phyloP scores from a whole-genome alignment of 345 rosid species.

The Populus ilicifolia region DNA sequence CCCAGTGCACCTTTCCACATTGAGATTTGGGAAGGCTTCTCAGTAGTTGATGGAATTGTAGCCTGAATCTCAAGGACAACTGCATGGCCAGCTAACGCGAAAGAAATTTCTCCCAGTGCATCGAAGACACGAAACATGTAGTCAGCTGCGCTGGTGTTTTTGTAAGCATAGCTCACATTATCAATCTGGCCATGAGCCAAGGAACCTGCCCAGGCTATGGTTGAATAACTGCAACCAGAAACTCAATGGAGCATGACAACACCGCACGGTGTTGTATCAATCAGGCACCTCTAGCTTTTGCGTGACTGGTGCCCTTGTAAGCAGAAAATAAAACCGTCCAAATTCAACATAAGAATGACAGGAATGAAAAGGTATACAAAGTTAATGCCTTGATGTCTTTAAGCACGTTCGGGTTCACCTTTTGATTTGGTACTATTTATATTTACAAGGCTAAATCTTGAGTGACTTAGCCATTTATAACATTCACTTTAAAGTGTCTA shows the following conservation, averaged over 20 bases:
- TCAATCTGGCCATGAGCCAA: slow-evolving; percentile 54
- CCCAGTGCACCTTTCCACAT: slow-evolving; percentile 95
- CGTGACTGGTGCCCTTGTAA: not conserved
- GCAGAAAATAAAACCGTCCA: not conserved
- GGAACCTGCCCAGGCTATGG: slow-evolving; percentile 85
- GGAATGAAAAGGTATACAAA: not conserved
- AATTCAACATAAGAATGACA: not conserved
- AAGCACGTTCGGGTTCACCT: not conserved
- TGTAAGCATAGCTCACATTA: slow-evolving; percentile 67
- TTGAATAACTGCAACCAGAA: slow-evolving; percentile 62
- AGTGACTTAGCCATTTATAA: too few species aligned
- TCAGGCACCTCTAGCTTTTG: not conserved
- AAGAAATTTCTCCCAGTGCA: slow-evolving; percentile 81
- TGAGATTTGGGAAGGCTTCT: slow-evolving; percentile 68
- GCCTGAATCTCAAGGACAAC: slow-evolving; percentile 93
- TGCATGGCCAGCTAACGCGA: slow-evolving; percentile 91
- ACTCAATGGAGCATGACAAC: too few species aligned
- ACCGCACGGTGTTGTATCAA: not conserved
- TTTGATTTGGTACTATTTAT: not conserved
- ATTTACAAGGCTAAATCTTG: too few species aligned
- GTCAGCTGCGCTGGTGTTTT: slow-evolving; percentile 40
- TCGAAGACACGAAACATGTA: slow-evolving; percentile 69
- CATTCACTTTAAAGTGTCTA: not conserved
- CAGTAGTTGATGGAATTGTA: slow-evolving; percentile 85
- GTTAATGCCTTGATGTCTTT: not conserved